Evolutionary conservation across 176 grass and related monocot species (phyloP), one percentile per base, ranked within the genome.

Genomic region (Eleusine coracana): DNA sequence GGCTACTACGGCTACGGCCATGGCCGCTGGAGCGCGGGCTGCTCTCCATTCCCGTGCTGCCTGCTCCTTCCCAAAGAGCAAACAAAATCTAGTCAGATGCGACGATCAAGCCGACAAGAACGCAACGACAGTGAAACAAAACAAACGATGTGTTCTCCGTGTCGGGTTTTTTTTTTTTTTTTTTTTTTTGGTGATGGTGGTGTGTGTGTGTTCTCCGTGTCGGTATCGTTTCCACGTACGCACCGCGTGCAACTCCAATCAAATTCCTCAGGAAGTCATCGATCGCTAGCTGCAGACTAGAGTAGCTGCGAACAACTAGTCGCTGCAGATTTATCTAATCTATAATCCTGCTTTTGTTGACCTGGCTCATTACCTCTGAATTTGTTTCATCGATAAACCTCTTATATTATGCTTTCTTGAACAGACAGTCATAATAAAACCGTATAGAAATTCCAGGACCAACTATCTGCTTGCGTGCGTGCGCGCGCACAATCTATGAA

Each of bases 11-110:
- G 27, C 44, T 27, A 13, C 82, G 59, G 70, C 81, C 92, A 63
- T 86, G 91, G 70, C 90, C 90, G 82, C 88, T 89, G 64, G 83
- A 78, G 70, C 87, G 86, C 17, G 83, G 70, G 72, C 79, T 68
- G 89, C 76, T 73, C 73, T 81, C 78, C 77, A 87, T 92, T 27
- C 27, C 41, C 58, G 20, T 51, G 27, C 29, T 23, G 44, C 5
- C 29, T 79, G 1, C 20, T 68, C 2, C 42, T 49, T 37, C 3
- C 42, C 0, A 3, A 9, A 23, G 51, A 23, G 39, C 14, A 31
- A 20, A 67, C 14, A 46, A 12, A 67, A 18, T 38, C 15, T 3
- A 15, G 5, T 3, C 58, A 55, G 23, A n/a, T 79, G 42, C 44
- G 44, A 46, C 77, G 42, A 78, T 27, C 51, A 14, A 78, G 15